Base-by-base conservation (phyloP, 2,329 filamentous ascomycete genomes). In the Rhinocladiella similis region DNA sequence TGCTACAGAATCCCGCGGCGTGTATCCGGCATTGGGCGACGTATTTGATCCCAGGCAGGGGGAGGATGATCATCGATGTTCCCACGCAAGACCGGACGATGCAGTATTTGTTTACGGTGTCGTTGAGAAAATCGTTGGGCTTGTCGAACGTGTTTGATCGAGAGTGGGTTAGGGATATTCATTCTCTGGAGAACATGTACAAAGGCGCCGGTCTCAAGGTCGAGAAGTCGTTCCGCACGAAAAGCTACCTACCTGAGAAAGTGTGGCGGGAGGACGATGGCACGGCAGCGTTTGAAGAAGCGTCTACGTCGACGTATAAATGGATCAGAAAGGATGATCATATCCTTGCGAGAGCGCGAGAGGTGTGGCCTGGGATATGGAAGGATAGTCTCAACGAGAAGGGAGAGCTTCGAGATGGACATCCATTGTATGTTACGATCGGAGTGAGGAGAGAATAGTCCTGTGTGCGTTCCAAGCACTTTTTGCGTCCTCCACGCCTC, bases 51-150 rank as follows among this genome's bases (percentile, higher is more conserved):
- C 38, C 48, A 1, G 53, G 57, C n/a, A 33, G 5, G 10, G 56
- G 59, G 4, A 52, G n/a, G 38, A 19, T 62, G 43, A 62, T 62
- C 45, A 61, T 58, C 22, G 59, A 62, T 29, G 53, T 60, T 5
- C 57, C 59, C 25, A 54, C 58, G 2, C 55, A 61, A 47, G 54
- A 54, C 16, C 41, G 22, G 3, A 58, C 35, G 9, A 25, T 61
- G 47, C 49, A 52, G 27, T 58, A 55, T 33, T 29, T 61, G 13
- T 53, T 57, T 25, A 50, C 42, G 29, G 42, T 50, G 14, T 46
- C 50, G 3, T 33, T 57, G 29, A 38, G 58, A 19, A 42, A 41
- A 22, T 47, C 55, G 9, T 10, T 61, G 14, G 47, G 51, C 12
- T 36, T 47, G 19, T 14, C 45, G 9, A 36, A 47, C 50, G 27